Evolutionary conservation across 2,329 filamentous ascomycete genomes (phyloP).

Genomic region (Nemania sp.): DNA sequence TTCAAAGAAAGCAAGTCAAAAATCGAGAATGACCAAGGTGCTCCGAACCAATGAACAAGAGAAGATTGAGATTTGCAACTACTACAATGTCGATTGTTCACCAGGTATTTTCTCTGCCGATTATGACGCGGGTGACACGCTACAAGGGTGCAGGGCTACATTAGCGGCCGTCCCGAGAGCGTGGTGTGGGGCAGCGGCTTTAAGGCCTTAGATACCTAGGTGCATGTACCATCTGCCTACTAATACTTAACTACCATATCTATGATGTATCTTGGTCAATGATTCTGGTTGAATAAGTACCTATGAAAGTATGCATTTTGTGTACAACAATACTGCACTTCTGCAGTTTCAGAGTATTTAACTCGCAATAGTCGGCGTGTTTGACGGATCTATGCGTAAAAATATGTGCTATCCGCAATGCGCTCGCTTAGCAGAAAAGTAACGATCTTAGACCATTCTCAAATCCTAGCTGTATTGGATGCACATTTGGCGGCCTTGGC

Average conservation of each 20-base stretch:
- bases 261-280: too few species aligned
- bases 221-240: too few species aligned
- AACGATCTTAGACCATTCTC: too few species aligned
- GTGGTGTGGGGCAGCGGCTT: conserved; percentile 17
- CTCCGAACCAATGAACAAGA: background rate
- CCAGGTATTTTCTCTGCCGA: conserved; percentile 16
- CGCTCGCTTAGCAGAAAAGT: background rate
- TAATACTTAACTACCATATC: too few species aligned
- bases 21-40: background rate
- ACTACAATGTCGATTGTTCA: background rate
- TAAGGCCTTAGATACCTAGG: background rate
- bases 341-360: background rate
- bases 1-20: background rate
- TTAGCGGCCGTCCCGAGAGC: conserved; percentile 20
- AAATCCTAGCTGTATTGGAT: too few species aligned
- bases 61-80: background rate
- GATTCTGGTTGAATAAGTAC: background rate
- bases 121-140: conserved; percentile 32
- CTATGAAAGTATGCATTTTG: too few species aligned
- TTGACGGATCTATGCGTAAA: background rate
- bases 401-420: too few species aligned
- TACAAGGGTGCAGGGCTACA: conserved; percentile 30
- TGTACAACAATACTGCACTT: background rate
- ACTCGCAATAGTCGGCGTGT: background rate
- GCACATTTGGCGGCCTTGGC: background rate